These are phyloP conservation scores for Neoboletus subvelutipes DNA, from an alignment of 768 basidiomycete genomes.

Conservation along the genomic window DNA sequence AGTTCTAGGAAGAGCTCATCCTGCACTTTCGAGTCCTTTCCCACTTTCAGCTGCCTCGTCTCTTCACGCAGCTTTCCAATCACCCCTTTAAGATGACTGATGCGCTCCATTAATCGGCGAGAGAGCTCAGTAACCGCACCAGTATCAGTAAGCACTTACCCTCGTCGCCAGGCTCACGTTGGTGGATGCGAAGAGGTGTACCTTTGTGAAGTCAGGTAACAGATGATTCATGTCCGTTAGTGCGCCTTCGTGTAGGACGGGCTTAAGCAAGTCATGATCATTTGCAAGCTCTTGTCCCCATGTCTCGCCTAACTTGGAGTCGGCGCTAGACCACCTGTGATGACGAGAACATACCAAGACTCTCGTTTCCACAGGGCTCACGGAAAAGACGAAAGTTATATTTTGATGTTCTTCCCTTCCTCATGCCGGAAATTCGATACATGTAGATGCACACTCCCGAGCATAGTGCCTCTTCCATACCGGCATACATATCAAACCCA, in stretches of 20 bases:
- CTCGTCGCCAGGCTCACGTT: not conserved
- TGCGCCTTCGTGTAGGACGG: not conserved
- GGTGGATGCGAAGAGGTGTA: not conserved
- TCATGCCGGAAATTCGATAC: not conserved
- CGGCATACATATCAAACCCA: not conserved
- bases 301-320: not conserved
- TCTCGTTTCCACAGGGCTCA: not conserved
- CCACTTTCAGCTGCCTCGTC: not conserved
- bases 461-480: not conserved
- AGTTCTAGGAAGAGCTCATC: not conserved
- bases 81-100: not conserved
- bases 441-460: not conserved
- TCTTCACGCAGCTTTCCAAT: not conserved
- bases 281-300: not conserved
- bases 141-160: not conserved
- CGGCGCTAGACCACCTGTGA: not conserved
- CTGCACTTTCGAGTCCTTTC: not conserved
- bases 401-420: not conserved
- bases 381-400: not conserved
- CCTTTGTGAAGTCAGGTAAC: not conserved
- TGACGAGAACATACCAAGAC: not conserved
- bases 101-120: not conserved
- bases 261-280: not conserved
- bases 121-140: not conserved
- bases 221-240: not conserved